These are phyloP conservation scores for Calocybe gangraenosa DNA, from an alignment of 768 basidiomycete species.

Conservation along the genomic window DNA sequence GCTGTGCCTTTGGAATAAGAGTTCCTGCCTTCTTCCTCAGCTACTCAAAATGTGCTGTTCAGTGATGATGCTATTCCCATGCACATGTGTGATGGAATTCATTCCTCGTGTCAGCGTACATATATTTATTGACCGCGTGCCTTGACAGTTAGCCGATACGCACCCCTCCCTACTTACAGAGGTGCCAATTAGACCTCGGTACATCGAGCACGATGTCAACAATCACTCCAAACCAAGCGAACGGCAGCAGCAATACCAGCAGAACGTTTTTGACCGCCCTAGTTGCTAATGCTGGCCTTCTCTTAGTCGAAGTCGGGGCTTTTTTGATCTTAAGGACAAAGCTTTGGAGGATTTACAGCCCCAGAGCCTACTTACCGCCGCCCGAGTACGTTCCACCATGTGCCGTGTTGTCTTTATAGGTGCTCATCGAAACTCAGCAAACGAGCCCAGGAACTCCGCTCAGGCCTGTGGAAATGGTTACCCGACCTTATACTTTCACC, in stretches of 20 bases:
- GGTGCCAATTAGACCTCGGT: no score
- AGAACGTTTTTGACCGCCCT: slow-evolving; percentile 59
- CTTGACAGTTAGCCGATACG: no score
- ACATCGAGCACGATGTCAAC: slow-evolving; percentile 19
- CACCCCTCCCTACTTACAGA: no score
- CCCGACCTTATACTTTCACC: slow-evolving; percentile 38
- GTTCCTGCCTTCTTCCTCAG: no score
- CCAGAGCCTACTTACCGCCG: slow-evolving; percentile 58
- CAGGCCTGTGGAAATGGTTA: slow-evolving; percentile 47
- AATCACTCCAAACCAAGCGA: slow-evolving; percentile 23
- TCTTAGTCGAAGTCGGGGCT: slow-evolving; percentile 43
- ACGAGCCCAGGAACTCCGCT: slow-evolving; percentile 39
- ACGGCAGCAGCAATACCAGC: slow-evolving; percentile 31
- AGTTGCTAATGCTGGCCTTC: slow-evolving; percentile 47
- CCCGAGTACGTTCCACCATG: slow-evolving; percentile 35
- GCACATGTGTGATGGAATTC: no score
- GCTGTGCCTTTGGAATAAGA: no score
- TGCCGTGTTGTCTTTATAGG: not conserved
- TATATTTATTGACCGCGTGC: no score
- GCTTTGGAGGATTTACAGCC: slow-evolving; percentile 57
- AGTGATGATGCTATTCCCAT: no score
- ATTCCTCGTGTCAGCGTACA: no score
- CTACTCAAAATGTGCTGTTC: no score
- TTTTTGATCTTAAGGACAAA: slow-evolving; percentile 55
- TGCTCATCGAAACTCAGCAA: slow-evolving; percentile 26